phyloP scores from a whole-genome alignment of 2,329 filamentous ascomycete species.

The Colletotrichum kahawae region DNA sequence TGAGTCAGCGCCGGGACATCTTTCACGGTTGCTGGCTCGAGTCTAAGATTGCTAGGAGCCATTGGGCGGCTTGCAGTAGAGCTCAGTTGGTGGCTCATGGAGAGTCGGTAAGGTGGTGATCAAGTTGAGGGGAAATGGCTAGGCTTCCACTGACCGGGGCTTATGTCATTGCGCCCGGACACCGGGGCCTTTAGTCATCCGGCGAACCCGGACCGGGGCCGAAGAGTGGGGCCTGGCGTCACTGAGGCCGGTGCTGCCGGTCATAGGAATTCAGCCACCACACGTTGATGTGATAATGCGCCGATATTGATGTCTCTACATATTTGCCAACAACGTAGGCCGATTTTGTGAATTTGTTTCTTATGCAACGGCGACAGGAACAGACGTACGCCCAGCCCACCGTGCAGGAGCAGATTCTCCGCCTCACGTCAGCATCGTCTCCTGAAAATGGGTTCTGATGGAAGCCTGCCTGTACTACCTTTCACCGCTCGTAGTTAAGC shows the following conservation, averaged over 20 bases:
- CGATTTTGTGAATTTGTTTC: background rate
- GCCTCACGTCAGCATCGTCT: background rate
- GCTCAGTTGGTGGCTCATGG: rapidly evolving
- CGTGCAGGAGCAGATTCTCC: background rate
- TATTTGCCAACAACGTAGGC: background rate
- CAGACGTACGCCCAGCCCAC: background rate
- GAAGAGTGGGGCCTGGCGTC: background rate
- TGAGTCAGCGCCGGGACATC: constrained; percentile 8
- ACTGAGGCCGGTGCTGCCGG: background rate
- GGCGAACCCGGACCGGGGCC: background rate
- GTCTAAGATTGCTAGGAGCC: background rate
- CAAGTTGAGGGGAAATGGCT: too few species aligned
- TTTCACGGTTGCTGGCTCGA: background rate
- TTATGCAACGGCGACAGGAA: background rate
- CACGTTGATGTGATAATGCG: background rate
- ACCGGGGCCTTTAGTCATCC: background rate
- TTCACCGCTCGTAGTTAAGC: background rate
- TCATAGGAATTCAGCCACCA: background rate
- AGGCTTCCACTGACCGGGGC: too few species aligned
- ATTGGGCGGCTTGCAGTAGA: background rate
- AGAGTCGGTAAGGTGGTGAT: too few species aligned
- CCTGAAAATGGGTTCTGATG: background rate
- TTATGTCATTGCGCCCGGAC: background rate
- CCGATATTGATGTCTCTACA: too few species aligned
- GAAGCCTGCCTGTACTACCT: background rate